Percentiles rank a stretch among this genome's conserved stretches.
These are phyloP conservation scores for Ganoderma lucidum DNA, from an alignment of 1,284 basidiomycete genomes.

Conservation along the genomic window DNA sequence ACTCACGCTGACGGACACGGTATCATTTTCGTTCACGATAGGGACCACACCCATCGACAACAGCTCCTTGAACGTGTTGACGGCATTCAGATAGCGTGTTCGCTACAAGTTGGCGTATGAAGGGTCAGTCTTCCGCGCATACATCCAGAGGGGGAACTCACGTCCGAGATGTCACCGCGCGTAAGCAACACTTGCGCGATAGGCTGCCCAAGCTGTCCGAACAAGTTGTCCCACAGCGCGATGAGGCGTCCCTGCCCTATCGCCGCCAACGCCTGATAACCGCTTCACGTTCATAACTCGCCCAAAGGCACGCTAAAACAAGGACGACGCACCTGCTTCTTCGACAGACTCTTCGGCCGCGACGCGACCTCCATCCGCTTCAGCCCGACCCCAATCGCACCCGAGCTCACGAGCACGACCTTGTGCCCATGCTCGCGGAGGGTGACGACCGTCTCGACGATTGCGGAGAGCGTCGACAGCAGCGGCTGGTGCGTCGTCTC, in stretches of 20 bases:
- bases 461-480: conserved; percentile 87
- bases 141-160: conserved; percentile 51
- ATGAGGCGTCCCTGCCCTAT: conserved; percentile 97
- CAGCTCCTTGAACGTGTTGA: conserved; percentile 91
- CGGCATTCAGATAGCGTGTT: conserved; percentile 93
- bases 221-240: conserved; percentile 96
- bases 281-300: conserved; percentile 22
- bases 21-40: conserved; percentile 98
- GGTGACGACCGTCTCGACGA: conserved; percentile 91
- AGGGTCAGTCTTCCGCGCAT: not conserved
- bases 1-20: conserved; percentile 91
- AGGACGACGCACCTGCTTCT: conserved; percentile 76
- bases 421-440: conserved; percentile 88
- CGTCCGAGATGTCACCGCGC: conserved; percentile 96
- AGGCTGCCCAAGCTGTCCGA: conserved; percentile 91
- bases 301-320: not conserved
- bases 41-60: conserved; percentile 91
- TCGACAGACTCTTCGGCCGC: conserved; percentile 85
- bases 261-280: conserved; percentile 82
- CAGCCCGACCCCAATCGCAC: conserved; percentile 95
- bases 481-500: conserved; percentile 91
- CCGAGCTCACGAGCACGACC: conserved; percentile 95
- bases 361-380: conserved; percentile 89
- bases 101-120: conserved; percentile 62
- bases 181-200: conserved; percentile 97